Evolutionary conservation across 768 basidiomycete genomes (phyloP), one percentile per base, ranked within the genome.

Genomic region (Daedalea quercina): DNA sequence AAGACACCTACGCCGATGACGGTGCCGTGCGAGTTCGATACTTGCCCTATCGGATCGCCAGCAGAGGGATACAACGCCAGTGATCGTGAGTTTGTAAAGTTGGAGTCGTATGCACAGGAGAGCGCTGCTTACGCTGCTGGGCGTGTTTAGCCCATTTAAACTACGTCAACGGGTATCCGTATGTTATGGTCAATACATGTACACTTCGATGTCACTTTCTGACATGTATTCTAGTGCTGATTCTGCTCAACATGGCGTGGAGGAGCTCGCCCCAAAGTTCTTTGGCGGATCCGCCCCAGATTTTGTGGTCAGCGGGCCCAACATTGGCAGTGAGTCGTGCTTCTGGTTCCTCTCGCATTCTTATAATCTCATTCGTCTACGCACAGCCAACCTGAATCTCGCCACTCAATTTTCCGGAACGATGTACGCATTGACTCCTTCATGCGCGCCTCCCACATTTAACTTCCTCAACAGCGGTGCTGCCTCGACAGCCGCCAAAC

Each of bases 291-390:
- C 15, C 13, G 43, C 50, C 33, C 69, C 78, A 1, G 76, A 78
- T 48, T 63, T 80, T 20, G 69, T 76, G 7, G 69, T 79, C 25
- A 69, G 68, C 54, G 77, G 77, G 1, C 70, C 75, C 0, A 79
- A 79, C 28, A 48, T 63, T 34, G 63, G 61, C 31, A 56, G 64
- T 65, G 33, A 52, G 55, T 41, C 47, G 3, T 17, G 33, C 11
- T 28, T 19, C 24, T 11, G 41, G 20, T 31, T 7, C 4, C 48
- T 15, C 6, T 33, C 37, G 9, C 17, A 20, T n/a, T 44, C 25
- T 7, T 17, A 4, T 31, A 11, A 31, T 11, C 9, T 20, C 22
- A 31, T 23, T 22, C 17, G n/a, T 17, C 17, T 7, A 17, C 11
- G 1, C 31, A 2, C 42, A 63, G 63, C 47, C 48, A 65, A 63